Base-by-base conservation (phyloP, 208 protist species). In the Wallacemonas rigidus region DNA sequence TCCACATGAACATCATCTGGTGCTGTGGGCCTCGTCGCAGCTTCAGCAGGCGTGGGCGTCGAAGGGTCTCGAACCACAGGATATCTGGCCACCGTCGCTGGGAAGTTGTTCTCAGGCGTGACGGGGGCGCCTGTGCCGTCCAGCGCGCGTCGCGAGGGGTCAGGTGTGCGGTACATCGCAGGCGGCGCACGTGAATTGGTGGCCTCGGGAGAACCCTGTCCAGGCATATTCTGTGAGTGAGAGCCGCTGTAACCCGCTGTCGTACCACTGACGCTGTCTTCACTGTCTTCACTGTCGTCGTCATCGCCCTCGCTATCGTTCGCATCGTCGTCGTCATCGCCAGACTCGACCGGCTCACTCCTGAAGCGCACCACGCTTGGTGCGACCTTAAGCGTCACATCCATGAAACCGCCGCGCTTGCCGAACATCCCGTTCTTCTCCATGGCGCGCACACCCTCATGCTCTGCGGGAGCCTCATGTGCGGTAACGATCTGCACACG, bases 341-440 rank as follows among this genome's bases (percentile, higher is more conserved):
- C 9, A 41, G 15, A 41, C 60, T 14, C 17, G n/a, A 65, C 8
- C n/a, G 60, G 60, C 60, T 65, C 60, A 65, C 60, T 65, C 9
- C 11, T 41, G 40, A 53, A 65, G 40, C 41, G 60, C 12, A 65
- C 60, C 12, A 65, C 60, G 60, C 60, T 65, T 41, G 60, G 60
- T 35, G 43, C 5, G 14, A 50, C 60, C 3, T 44, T 6, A 3
- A 65, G 41, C 43, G 12, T 41, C 41, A 65, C 60, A 7, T 17
- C 39, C 1, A 44, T 14, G n/a, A 50, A 15, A 17, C 40, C 60
- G 41, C 60, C 60, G 12, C 40, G 41, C 43, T 65, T 65, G 64
- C 15, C 39, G 64, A 69, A 69, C 35, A 58, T 1, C 5, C 64
- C 45, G 6, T 26, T 14, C 38, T 69, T 55, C 64, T 6, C 64